Conservation (phyloP, 768 basidiomycete species). For the Auriscalpium orientale region DNA sequence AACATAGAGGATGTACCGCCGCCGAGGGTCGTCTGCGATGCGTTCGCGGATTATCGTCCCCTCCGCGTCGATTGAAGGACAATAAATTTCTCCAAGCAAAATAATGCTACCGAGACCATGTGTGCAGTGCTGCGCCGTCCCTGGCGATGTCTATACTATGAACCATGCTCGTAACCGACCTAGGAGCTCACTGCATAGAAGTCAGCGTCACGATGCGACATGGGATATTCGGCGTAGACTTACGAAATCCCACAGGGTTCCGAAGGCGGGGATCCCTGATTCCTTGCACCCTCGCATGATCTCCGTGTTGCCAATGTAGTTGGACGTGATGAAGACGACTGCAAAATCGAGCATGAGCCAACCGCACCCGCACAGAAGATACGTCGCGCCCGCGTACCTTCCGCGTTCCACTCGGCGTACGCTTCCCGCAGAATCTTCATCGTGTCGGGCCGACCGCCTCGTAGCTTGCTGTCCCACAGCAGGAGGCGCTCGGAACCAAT, state of each 20-base stretch:
- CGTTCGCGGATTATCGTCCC: not conserved
- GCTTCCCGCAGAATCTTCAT: constrained; percentile 31
- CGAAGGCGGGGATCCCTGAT: constrained; percentile 30
- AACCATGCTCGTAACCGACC: not conserved
- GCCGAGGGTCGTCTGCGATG: not conserved
- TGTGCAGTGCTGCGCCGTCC: not conserved
- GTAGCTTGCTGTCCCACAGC: constrained; percentile 35
- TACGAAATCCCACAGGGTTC: constrained; percentile 21
- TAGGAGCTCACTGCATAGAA: constrained; percentile 1
- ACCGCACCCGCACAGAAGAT: no score
- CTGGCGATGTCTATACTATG: not conserved
- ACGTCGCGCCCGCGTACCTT: constrained; percentile 14
- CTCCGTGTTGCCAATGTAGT: constrained; percentile 32
- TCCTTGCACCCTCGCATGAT: constrained; percentile 34
- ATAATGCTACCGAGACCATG: not conserved
- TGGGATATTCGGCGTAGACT: not conserved
- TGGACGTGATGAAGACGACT: constrained; percentile 38
- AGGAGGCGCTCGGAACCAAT: constrained; percentile 31
- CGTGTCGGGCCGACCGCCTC: constrained; percentile 31
- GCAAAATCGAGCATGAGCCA: not conserved
- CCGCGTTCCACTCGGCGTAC: constrained; percentile 30
- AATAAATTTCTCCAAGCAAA: not conserved
- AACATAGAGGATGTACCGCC: not conserved
- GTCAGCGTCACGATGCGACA: not conserved
- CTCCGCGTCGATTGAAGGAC: not conserved